Evolutionary conservation across 495 filamentous ascomycete genomes (phyloP).

Genomic region (Lophiotrema nucula): DNA sequence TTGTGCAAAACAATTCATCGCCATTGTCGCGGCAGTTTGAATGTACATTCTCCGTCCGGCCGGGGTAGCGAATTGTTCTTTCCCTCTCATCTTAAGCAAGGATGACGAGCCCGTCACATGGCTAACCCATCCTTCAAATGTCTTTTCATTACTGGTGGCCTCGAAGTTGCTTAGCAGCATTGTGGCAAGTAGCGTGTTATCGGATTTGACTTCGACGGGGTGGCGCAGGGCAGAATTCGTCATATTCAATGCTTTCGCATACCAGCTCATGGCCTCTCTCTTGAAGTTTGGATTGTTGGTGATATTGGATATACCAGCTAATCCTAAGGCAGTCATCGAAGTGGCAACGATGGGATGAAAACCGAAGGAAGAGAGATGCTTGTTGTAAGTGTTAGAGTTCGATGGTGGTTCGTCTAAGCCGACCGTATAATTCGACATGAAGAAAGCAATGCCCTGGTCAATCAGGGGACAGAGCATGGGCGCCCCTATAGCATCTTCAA

Average conservation of each 20-base stretch:
- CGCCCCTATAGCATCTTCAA: neutral
- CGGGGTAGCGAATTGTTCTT: constrained; percentile 54
- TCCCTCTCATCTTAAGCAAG: constrained; percentile 56
- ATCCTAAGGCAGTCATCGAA: constrained; percentile 49
- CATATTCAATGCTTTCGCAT: constrained; percentile 49
- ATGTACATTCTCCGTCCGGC: constrained; percentile 59
- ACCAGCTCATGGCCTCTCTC: constrained; percentile 47
- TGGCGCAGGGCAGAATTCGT: constrained; percentile 55
- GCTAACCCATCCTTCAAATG: constrained; percentile 49
- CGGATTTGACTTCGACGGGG: constrained; percentile 55
- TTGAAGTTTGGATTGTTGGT: constrained; percentile 41
- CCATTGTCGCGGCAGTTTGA: constrained; percentile 35
- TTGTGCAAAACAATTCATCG: constrained; percentile 18
- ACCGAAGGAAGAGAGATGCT: constrained; percentile 12
- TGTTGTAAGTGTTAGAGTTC: neutral
- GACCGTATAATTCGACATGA: constrained; percentile 19
- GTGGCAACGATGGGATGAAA: constrained; percentile 28
- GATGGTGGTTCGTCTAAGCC: constrained; percentile 20
- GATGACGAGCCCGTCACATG: constrained; percentile 61
- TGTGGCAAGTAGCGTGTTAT: constrained; percentile 61
- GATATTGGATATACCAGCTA: constrained; percentile 52
- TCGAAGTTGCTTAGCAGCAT: constrained; percentile 58
- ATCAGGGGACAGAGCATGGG: constrained; percentile 20
- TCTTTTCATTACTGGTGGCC: constrained; percentile 15
- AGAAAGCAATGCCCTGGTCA: constrained; percentile 23